Evolutionary conservation across 306 rosid species (phyloP).

Genomic region (Purshia tridentata): DNA sequence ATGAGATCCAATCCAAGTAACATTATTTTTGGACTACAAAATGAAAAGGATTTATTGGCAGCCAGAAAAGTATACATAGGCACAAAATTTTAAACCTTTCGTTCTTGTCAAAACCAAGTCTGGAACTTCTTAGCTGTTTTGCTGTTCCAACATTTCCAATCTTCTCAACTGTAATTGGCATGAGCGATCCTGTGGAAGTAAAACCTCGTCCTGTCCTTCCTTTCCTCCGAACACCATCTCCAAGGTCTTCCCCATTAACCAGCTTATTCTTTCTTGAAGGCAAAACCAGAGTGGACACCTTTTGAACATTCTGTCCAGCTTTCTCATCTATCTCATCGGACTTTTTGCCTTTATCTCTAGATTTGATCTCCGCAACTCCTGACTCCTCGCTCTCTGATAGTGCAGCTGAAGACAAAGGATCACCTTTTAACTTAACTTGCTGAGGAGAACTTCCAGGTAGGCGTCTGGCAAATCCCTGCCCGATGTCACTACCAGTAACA

Average conservation of each 20-base stretch:
- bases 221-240: constrained; percentile 95
- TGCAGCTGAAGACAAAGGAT: constrained; percentile 68
- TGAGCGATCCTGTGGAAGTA: constrained; percentile 59
- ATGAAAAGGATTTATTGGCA: constrained; percentile 11
- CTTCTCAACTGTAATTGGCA: constrained; percentile 75
- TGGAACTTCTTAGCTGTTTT: constrained; percentile 89
- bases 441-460: constrained; percentile 76
- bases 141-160: constrained; percentile 79
- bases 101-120: constrained; percentile 74
- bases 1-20: constrained; percentile 29
- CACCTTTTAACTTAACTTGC: constrained; percentile 77
- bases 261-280: constrained; percentile 77
- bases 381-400: constrained; percentile 98
- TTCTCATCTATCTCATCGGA: constrained; percentile 76
- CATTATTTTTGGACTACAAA: constrained; percentile 15
- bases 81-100: constrained; percentile 61
- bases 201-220: constrained; percentile 89
- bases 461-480: constrained; percentile 69
- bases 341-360: constrained; percentile 71
- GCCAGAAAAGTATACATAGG: constrained; percentile 22
- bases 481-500: constrained; percentile 67
- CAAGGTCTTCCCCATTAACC: constrained; percentile 80
- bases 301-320: constrained; percentile 64
- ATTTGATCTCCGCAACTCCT: constrained; percentile 72
- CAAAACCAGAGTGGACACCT: constrained; percentile 55